Base-by-base conservation (phyloP, 352 stramenopile species). In the Pythium brachiatum region DNA sequence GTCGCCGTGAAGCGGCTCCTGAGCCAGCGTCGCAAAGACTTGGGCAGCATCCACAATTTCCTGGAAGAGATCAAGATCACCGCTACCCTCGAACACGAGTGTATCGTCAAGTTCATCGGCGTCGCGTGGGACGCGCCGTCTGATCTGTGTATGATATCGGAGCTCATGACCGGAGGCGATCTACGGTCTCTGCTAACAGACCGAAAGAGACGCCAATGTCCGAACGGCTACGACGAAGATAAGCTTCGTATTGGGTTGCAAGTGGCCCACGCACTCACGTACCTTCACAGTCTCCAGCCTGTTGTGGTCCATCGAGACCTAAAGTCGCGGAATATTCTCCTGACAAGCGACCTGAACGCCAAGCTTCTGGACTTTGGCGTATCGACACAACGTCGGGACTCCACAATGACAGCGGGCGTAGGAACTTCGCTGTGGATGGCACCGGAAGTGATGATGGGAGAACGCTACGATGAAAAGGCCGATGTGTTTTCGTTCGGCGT, bases 401-500 rank as follows among this genome's bases (percentile, higher is more conserved):
- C 18, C 25, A 64, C 58, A 9, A 64, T 64, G 58, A 64, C 48
- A 0, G 58, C 58, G 1, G 47, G 58, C 27, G 58, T 70, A 53
- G 13, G 64, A 67, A 44, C 58, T 54, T 26, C 59, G 65, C 25
- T 65, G 23, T 64, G 58, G 58, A 64, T 64, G 58, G 52, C 57
- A 68, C 54, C 69, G 1, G 70, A 80, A 31, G 70, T 79, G 3
- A 75, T 81, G 70, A 50, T 75, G 26, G 66, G 72, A 46, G 54
- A 73, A 43, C 59, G 76, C 18, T 67, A 70, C 52, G 53, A 58
- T 44, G 63, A 60, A 3, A 69, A 62, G 25, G 85, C 86, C 20
- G 87, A 96, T 56, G 74, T 96, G 47, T 96, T 91, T 76, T 92
- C 83, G 60, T 94, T 91, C 47, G 87, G 87, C 60, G 83, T 94